A percentile compares a stretch with the other conserved stretches of the same genome.
Evolutionary conservation across 1,284 basidiomycete species (phyloP).

Genomic region (Sporisorium exsertum): DNA sequence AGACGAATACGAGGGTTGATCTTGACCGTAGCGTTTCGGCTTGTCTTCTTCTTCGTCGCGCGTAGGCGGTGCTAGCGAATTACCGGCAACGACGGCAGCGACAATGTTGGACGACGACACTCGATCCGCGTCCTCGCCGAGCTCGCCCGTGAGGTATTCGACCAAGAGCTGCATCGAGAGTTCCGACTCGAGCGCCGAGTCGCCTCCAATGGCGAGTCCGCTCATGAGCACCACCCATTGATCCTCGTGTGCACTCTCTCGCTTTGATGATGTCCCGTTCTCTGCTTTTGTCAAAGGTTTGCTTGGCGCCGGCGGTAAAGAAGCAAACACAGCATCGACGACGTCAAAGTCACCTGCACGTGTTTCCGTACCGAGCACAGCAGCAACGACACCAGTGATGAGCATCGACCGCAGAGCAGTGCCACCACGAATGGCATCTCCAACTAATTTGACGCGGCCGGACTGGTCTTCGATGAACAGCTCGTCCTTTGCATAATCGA

Average conservation of each 20-base stretch:
- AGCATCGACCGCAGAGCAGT: constrained; percentile 42
- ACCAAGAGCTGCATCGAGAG: constrained; percentile 55
- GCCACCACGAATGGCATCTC: constrained; percentile 71
- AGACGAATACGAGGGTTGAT: constrained; percentile 37
- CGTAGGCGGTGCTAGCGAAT: constrained; percentile 44
- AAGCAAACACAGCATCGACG: constrained; percentile 87
- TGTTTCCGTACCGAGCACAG: constrained; percentile 89
- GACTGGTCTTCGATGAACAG: constrained; percentile 95
- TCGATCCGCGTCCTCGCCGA: constrained; percentile 74
- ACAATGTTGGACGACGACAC: constrained; percentile 35
- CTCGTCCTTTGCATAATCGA: constrained; percentile 79
- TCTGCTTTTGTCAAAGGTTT: constrained; percentile 1
- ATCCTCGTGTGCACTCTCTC: constrained; percentile 14
- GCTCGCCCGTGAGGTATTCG: constrained; percentile 89
- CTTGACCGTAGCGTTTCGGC: constrained; percentile 46
- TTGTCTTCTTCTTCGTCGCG: constrained; percentile 41
- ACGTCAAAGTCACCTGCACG: constrained; percentile 91
- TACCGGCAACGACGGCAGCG: constrained; percentile 59
- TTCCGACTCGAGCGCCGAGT: constrained; percentile 53
- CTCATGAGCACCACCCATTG: constrained; percentile 64
- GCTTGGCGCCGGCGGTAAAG: constrained; percentile 60
- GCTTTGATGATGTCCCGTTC: constrained; percentile 4
- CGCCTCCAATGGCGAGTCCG: constrained; percentile 72
- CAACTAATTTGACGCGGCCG: constrained; percentile 88
- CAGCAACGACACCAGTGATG: constrained; percentile 78